phyloP scores from a whole-genome alignment of 2,329 filamentous ascomycete species.

The Epichloe sp. region DNA sequence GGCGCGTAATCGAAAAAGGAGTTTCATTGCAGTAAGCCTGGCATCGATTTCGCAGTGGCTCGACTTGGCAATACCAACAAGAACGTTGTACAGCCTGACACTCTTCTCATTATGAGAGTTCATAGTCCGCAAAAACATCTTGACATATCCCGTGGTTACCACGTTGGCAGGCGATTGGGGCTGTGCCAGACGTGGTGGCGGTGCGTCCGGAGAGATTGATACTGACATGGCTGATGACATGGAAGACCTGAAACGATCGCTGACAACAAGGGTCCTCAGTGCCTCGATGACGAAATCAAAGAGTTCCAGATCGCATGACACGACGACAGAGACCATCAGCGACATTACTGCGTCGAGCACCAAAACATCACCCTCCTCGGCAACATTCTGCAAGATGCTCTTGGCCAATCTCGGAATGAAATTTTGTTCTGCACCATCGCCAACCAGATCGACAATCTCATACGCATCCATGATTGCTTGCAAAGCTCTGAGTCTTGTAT shows the following conservation, averaged over 20 bases:
- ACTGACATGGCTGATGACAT: slow-evolving; percentile 16
- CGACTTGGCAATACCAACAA: slow-evolving; percentile 51
- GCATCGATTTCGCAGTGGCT: slow-evolving; percentile 51
- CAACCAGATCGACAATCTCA: slow-evolving; percentile 43
- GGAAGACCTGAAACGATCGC: slow-evolving; percentile 33
- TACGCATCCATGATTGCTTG: slow-evolving; percentile 46
- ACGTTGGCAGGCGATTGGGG: slow-evolving; percentile 52
- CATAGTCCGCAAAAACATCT: slow-evolving; percentile 64
- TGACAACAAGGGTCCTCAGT: slow-evolving; percentile 36
- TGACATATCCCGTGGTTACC: slow-evolving; percentile 56
- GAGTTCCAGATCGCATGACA: slow-evolving; percentile 41
- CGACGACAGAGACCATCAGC: slow-evolving; percentile 51
- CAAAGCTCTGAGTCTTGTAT: slow-evolving; percentile 50
- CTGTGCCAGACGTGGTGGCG: slow-evolving; percentile 9
- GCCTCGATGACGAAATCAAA: slow-evolving; percentile 46
- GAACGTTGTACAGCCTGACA: slow-evolving; percentile 44
- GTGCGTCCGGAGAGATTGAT: slow-evolving; percentile 12
- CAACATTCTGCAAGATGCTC: slow-evolving; percentile 46
- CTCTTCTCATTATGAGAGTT: slow-evolving; percentile 53
- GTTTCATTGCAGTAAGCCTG: slow-evolving; percentile 60
- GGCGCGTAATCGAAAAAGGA: slow-evolving; percentile 71
- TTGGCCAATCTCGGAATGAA: slow-evolving; percentile 45
- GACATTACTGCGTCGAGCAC: slow-evolving; percentile 53
- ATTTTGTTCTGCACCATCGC: slow-evolving; percentile 44
- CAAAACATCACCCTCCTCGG: slow-evolving; percentile 47